Evolutionary conservation across 1,284 basidiomycete species (phyloP), one percentile per base, ranked within the genome.

Genomic region (Ceratobasidium sp.): DNA sequence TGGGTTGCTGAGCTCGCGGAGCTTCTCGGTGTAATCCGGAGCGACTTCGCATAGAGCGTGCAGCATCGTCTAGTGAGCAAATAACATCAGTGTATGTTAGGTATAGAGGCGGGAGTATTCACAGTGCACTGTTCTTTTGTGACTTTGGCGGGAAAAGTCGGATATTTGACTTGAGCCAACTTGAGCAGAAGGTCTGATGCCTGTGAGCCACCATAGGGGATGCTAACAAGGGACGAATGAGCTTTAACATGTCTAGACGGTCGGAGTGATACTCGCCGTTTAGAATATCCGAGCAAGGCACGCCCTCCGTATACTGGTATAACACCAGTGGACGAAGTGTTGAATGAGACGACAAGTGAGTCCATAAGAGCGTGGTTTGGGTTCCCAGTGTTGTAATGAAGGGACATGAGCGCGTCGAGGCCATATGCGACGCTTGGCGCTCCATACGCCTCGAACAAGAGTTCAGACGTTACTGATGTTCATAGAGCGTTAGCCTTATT

Each of bases 161-260:
- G 93, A 79, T 99, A 98, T 80, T 99, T 99, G 71, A 99, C 87
- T 79, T 98, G 96, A 43, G 96, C 88, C 6, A 97, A 88, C 78
- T 96, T 96, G 71, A 97, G 87, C 60, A 99, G 85, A 77, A 97
- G 92, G 59, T 99, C 97, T 0, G 93, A 88, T 0, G 95, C 90
- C 78, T 97, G 96, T 0, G 89, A 87, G 9, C 93, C 90, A 39
- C 97, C 97, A 93, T 95, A 99, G 1, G 93, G 92, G 80, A 99
- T 93, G 76, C 96, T 96, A 73, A 32, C 2, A 39, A n/a, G n/a
- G n/a, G 32, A 45, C 28, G 23, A 14, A 32, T 43, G 16, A 28
- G 57, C 32, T 30, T 57, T 9, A 10, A 39, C 2, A 21, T 32
- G 46, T 14, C 34, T 46, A 23, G 23, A n/a, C n/a, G 32, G n/a